Base-by-base conservation (phyloP, 2,329 filamentous ascomycete species). In the Colletotrichum noveboracense region DNA sequence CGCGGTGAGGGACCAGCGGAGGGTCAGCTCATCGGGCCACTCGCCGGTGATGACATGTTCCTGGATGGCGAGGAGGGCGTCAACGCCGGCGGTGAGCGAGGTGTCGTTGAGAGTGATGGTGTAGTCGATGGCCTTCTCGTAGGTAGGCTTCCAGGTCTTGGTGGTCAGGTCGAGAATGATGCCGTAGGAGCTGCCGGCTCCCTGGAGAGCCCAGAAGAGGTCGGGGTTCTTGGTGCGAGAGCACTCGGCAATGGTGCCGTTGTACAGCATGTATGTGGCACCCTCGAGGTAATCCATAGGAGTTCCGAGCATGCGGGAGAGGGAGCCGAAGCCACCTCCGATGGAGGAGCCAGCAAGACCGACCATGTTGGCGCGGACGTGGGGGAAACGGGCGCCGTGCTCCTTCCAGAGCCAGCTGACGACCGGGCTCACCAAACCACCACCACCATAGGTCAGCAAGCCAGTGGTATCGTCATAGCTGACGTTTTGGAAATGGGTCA, bases 201-300 rank as follows among this genome's bases (percentile, higher is more conserved):
- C 76, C 74, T 77, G 70, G 16, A 76, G 66, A n/a, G 76, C 76
- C 76, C 76, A 77, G 65, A 77, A 76, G 24, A 76, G 76, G 32
- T 77, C 76, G 13, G 76, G 74, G 48, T 76, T 74, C 69, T 76
- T 48, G 43, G 73, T 74, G 30, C 72, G 68, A 32, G 72, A 75
- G 38, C 73, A 66, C 38, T 76, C 38, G 18, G 64, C 74, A 13
- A 77, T 30, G 58, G 76, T 77, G 14, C 76, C 76, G 76, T 77
- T 77, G 65, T 76, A 77, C 16, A 77, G 76, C 76, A 77, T 77
- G 61, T 77, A 77, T 7, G 71, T 71, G 26, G 68, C 76, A n/a
- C 66, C 56, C 10, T 71, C 62, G n/a, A 77, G 64, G 64, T 38
- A 74, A 30, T 77, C 76, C 71, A 76, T 74, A 14, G 76, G 76